phyloP scores from a whole-genome alignment of 768 basidiomycete genomes.

The Lactarius evosmus region DNA sequence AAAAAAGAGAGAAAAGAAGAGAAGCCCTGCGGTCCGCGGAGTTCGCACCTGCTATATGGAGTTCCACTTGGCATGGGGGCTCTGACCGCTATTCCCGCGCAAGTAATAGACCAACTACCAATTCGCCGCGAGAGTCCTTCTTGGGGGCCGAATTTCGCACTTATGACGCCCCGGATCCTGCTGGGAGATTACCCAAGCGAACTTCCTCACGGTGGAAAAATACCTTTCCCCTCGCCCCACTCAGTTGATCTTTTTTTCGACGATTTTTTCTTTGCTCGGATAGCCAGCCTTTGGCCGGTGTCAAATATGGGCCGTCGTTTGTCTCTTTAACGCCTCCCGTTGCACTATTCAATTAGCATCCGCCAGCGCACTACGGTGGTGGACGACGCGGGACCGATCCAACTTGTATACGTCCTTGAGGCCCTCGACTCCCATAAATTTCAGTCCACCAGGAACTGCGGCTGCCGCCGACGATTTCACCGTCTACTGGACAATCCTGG shows the following conservation, averaged over 20 bases:
- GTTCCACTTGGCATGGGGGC: not conserved
- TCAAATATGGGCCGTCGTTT: constrained; percentile 12
- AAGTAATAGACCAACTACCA: not conserved
- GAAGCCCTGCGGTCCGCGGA: not conserved
- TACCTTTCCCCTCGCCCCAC: not conserved
- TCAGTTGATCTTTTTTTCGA: not conserved
- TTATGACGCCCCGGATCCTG: not conserved
- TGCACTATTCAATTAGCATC: not conserved
- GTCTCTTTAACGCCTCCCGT: not conserved
- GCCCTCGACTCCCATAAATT: constrained; percentile 49
- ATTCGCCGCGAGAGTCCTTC: not conserved
- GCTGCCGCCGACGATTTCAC: constrained; percentile 56
- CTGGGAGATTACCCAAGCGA: not conserved
- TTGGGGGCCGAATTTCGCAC: not conserved
- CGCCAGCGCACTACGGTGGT: constrained; percentile 29
- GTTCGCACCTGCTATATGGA: not conserved
- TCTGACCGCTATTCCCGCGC: not conserved
- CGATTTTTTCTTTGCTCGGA: constrained; percentile 42
- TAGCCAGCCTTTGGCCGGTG: not conserved
- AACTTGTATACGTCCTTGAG: constrained; percentile 50
- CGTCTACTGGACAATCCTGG: constrained; percentile 60
- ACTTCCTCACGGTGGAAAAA: not conserved
- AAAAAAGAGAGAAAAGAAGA: too few species aligned
- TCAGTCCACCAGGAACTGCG: constrained; percentile 51
- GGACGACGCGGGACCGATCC: constrained; percentile 39